phyloP scores from a whole-genome alignment of 768 basidiomycete species.

The Termitomyces sp. region DNA sequence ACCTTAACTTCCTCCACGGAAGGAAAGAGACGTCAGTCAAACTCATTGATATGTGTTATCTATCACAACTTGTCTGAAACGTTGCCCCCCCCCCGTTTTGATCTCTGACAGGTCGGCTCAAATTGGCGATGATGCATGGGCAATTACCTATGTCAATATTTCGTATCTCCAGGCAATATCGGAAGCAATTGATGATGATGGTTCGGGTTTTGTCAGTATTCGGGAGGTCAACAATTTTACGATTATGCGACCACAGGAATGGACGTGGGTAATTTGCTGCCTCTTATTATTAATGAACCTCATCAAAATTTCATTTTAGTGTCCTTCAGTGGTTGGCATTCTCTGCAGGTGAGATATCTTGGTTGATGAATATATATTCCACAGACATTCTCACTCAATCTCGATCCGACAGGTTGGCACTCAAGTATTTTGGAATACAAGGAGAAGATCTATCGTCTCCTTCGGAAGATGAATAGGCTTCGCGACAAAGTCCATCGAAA shows the following conservation, averaged over 20 bases:
- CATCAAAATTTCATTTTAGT: background rate
- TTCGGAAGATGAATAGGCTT: background rate
- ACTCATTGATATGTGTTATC: no score
- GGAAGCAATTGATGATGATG: background rate
- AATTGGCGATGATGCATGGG: background rate
- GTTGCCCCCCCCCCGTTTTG: no score
- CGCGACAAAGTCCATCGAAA: background rate
- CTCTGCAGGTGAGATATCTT: slow-evolving; percentile 1
- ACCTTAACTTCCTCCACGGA: background rate
- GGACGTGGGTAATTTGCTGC: background rate
- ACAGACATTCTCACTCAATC: background rate
- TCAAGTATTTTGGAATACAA: background rate
- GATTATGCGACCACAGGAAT: background rate
- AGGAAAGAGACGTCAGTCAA: no score
- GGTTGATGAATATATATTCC: no score
- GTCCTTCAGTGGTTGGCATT: background rate
- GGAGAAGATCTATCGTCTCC: background rate
- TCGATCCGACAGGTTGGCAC: background rate
- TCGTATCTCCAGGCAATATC: background rate
- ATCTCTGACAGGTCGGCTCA: no score
- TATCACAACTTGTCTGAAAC: no score
- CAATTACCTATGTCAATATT: background rate
- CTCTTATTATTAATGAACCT: no score
- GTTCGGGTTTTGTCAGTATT: background rate
- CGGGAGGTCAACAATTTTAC: background rate